A percentile compares a stretch with the other conserved stretches of the same genome.
Conservation (phyloP, 306 rosid species). For the Quercus aquifolioides region DNA sequence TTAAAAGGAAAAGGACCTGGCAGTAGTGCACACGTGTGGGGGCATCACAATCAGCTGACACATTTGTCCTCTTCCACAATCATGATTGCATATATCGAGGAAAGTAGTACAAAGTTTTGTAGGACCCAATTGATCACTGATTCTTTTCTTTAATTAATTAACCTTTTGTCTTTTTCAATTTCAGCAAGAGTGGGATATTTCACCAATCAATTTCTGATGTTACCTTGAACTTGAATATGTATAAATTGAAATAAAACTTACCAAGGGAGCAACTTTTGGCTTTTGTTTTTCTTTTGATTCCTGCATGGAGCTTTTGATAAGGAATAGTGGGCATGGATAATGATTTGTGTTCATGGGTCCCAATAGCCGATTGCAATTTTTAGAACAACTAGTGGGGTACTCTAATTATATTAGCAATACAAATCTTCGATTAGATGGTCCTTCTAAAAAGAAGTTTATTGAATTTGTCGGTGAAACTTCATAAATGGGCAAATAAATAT, state of each 20-base stretch:
- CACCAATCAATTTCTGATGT: background rate
- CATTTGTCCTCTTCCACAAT: conserved; percentile 14
- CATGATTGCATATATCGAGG: conserved; percentile 6
- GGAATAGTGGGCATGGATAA: conserved; percentile 6
- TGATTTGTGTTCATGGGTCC: conserved; percentile 17
- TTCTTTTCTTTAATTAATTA: background rate
- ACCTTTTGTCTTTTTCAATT: background rate
- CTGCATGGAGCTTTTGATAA: background rate
- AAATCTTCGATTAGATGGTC: background rate
- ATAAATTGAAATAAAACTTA: conserved; percentile 4
- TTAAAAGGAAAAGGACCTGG: background rate
- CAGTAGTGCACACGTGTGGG: conserved; percentile 28
- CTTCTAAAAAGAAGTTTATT: too few relatives aligned
- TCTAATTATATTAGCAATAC: background rate
- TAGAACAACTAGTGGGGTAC: background rate
- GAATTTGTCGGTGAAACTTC: too few relatives aligned
- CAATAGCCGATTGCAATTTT: background rate
- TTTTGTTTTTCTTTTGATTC: background rate
- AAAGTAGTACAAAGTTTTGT: background rate
- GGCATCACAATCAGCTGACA: background rate
- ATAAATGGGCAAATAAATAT: too few relatives aligned
- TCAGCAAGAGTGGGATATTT: background rate
- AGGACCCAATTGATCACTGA: background rate
- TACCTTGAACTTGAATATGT: background rate
- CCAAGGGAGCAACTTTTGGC: conserved; percentile 10